Conservation (phyloP, 2,329 filamentous ascomycete genomes). For the Fusarium foetens region DNA sequence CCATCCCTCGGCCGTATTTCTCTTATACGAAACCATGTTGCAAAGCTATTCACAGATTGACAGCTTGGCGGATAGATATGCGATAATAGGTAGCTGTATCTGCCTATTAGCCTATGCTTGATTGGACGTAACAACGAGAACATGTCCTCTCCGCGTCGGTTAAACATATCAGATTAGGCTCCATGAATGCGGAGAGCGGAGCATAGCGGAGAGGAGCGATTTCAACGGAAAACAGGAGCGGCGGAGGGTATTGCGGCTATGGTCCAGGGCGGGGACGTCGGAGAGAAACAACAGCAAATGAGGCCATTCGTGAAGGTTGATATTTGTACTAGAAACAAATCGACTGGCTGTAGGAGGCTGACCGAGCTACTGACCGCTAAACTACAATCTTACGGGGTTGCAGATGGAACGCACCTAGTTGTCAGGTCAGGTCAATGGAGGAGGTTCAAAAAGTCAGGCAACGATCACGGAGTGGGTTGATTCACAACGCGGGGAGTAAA, state of each 20-base stretch:
- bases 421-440: slow-evolving; percentile 27
- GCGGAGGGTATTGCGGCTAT: slow-evolving; percentile 3
- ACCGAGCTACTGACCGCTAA: slow-evolving; percentile 17
- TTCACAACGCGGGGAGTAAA: slow-evolving; percentile 19
- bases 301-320: slow-evolving; percentile 27
- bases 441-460: slow-evolving; percentile 34
- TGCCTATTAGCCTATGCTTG: slow-evolving; percentile 32
- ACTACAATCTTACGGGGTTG: slow-evolving; percentile 16
- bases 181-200: slow-evolving; percentile 37
- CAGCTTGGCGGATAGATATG: slow-evolving; percentile 40
- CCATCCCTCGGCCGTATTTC: slow-evolving; percentile 44
- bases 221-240: slow-evolving; percentile 22
- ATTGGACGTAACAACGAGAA: slow-evolving; percentile 34
- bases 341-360: slow-evolving; percentile 13
- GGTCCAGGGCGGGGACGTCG: not conserved
- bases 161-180: slow-evolving; percentile 34
- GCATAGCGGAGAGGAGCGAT: slow-evolving; percentile 22
- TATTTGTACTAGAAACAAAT: slow-evolving; percentile 8
- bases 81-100: slow-evolving; percentile 12
- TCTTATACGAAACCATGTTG: slow-evolving; percentile 52
- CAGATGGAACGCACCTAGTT: not conserved
- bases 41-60: slow-evolving; percentile 45
- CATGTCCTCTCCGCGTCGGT: slow-evolving; percentile 33
- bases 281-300: slow-evolving; percentile 11
- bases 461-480: slow-evolving; percentile 26